phyloP scores from a whole-genome alignment of 495 filamentous ascomycete species.

The Podospora anserina region DNA sequence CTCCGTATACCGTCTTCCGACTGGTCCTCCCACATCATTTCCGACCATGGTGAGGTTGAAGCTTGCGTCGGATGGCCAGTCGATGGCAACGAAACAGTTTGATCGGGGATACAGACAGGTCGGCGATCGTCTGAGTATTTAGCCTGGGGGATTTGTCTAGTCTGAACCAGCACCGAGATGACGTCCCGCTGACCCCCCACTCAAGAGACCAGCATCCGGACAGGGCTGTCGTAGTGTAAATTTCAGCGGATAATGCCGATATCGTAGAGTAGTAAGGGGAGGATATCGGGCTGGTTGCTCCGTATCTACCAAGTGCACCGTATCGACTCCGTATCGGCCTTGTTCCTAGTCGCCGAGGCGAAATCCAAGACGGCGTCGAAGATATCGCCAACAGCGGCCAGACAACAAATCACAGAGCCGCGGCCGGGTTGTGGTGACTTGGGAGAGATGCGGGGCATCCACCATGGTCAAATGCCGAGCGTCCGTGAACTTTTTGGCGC shows the following conservation, averaged over 20 bases:
- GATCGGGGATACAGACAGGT: not conserved
- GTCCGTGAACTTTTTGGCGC: not conserved
- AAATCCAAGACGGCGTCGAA: not conserved
- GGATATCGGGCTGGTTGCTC: not conserved
- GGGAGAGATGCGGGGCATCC: not conserved
- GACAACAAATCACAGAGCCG: no score
- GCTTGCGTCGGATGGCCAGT: no score
- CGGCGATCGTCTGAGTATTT: not conserved
- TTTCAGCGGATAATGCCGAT: not conserved
- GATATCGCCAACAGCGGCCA: not conserved
- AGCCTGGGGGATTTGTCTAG: not conserved
- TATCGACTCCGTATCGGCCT: no score
- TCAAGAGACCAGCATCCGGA: not conserved
- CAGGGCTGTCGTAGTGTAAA: not conserved
- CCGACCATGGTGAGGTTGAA: not conserved
- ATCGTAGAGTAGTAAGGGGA: not conserved
- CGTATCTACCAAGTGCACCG: not conserved
- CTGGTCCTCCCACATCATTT: not conserved
- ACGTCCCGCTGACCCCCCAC: not conserved
- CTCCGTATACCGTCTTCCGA: not conserved
- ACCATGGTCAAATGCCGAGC: not conserved
- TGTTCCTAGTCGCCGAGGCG: not conserved
- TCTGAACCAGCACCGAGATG: not conserved
- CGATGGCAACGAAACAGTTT: no score
- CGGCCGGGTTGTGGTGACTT: not conserved